Conservation (phyloP, 1,284 basidiomycete genomes). For the Leccinum griseonigrum region DNA sequence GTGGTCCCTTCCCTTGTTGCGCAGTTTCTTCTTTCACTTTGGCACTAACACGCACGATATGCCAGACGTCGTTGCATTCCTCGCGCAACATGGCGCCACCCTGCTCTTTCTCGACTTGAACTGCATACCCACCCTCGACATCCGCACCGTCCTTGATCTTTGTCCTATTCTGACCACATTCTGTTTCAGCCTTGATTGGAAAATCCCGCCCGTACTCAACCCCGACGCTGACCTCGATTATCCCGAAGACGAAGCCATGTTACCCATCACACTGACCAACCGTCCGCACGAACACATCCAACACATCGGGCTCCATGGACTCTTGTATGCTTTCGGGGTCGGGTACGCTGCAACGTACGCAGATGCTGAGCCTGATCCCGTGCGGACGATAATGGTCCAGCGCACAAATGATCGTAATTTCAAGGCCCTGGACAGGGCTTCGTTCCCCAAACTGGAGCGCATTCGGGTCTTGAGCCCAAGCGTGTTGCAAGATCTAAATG, state of each 20-base stretch:
- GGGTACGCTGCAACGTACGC: slow-evolving; percentile 44
- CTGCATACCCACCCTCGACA: slow-evolving; percentile 51
- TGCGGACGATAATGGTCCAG: slow-evolving; percentile 46
- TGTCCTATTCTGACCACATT: slow-evolving; percentile 61
- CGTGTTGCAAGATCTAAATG: slow-evolving; percentile 57
- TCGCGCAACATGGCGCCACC: slow-evolving; percentile 50
- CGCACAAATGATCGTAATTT: slow-evolving; percentile 67
- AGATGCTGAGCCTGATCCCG: slow-evolving; percentile 35
- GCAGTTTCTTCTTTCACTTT: slow-evolving; percentile 54
- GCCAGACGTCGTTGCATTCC: slow-evolving; percentile 59
- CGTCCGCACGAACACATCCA: slow-evolving; percentile 55
- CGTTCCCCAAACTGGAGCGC: slow-evolving; percentile 59
- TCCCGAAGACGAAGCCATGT: slow-evolving; percentile 29
- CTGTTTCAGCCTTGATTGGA: slow-evolving; percentile 73
- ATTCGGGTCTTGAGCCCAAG: slow-evolving; percentile 55
- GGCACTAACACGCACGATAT: slow-evolving; percentile 44
- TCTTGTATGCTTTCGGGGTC: slow-evolving; percentile 66
- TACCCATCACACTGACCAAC: slow-evolving; percentile 39
- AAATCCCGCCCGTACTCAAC: slow-evolving; percentile 35
- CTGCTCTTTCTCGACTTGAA: slow-evolving; percentile 65
- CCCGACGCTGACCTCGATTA: slow-evolving; percentile 26
- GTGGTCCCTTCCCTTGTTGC: slow-evolving; percentile 62
- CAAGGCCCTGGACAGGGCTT: slow-evolving; percentile 46
- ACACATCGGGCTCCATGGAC: slow-evolving; percentile 66
- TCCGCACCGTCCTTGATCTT: slow-evolving; percentile 54